Conservation (phyloP, 768 basidiomycete genomes). For the Phlebiopsis gigantea region DNA sequence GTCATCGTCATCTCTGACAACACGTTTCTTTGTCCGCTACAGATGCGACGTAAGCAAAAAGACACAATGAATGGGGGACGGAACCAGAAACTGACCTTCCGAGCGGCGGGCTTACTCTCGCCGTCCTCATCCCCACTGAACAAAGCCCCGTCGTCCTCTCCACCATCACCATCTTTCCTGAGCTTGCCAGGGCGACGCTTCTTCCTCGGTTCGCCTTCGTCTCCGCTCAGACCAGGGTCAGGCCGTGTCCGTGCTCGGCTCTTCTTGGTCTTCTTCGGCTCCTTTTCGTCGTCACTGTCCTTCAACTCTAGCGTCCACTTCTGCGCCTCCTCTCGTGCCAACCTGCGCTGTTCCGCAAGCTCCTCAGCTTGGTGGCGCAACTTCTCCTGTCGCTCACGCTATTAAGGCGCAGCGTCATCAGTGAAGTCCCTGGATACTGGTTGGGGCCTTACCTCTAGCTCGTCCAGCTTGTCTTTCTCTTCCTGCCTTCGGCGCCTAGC, state of each 20-base stretch:
- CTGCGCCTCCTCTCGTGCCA: slow-evolving; percentile 73
- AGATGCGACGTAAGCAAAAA: neutral
- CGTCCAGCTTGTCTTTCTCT: slow-evolving; percentile 64
- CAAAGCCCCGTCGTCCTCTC: slow-evolving; percentile 57
- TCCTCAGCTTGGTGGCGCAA: slow-evolving; percentile 67
- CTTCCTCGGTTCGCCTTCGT: slow-evolving; percentile 53
- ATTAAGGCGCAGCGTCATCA: slow-evolving; percentile 2
- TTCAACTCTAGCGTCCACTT: slow-evolving; percentile 70
- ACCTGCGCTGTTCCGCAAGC: slow-evolving; percentile 72
- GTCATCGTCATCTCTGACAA: slow-evolving; percentile 72
- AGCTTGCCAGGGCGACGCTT: slow-evolving; percentile 61
- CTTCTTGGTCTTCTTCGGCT: slow-evolving; percentile 43
- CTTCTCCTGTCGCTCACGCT: slow-evolving; percentile 62
- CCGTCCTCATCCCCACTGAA: slow-evolving; percentile 70
- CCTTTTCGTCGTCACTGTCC: slow-evolving; percentile 76
- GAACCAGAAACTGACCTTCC: slow-evolving; percentile 49
- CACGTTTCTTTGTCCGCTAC: slow-evolving; percentile 62
- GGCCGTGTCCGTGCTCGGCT: slow-evolving; percentile 48
- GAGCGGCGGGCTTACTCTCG: slow-evolving; percentile 49
- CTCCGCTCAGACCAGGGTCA: slow-evolving; percentile 32
- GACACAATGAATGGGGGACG: neutral
- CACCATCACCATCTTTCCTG: slow-evolving; percentile 48
- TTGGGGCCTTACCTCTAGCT: slow-evolving; percentile 50
- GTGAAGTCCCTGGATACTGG: neutral
- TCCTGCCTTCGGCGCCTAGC: slow-evolving; percentile 77